Percentiles rank a stretch among this genome's conserved stretches.
Conservation (phyloP, 1,139 yeast species). For the Pichia sp. region DNA sequence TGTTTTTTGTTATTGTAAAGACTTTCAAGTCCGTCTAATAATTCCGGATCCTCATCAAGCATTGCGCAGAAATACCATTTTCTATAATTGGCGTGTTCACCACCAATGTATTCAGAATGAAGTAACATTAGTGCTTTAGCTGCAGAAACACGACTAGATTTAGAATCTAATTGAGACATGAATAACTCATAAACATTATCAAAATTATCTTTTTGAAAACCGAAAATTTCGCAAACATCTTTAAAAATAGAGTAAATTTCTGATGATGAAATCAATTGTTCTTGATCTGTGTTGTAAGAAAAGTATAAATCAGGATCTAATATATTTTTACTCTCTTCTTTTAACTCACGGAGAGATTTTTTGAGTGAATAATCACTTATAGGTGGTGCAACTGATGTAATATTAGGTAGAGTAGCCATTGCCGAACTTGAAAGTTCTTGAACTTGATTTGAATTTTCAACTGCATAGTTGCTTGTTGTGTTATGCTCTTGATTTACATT, state of each 20-base stretch:
- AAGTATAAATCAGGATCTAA: constrained; percentile 73
- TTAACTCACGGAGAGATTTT: constrained; percentile 3
- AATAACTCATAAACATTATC: constrained; percentile 63
- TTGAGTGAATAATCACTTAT: not conserved
- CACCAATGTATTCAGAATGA: constrained; percentile 73
- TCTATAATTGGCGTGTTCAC: constrained; percentile 57
- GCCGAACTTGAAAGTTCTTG: too few relatives aligned
- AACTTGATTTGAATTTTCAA: too few relatives aligned
- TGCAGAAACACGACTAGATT: constrained; percentile 61
- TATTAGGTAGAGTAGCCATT: too few relatives aligned
- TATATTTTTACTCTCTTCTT: constrained; percentile 9
- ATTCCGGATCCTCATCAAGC: too few relatives aligned
- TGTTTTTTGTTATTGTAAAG: constrained; percentile 36
- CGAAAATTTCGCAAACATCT: constrained; percentile 50
- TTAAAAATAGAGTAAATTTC: constrained; percentile 60
- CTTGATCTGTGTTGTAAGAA: constrained; percentile 92
- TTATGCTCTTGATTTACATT: too few relatives aligned
- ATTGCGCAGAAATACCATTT: constrained; percentile 83
- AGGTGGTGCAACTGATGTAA: not conserved
- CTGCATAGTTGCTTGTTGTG: too few relatives aligned
- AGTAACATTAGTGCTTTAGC: constrained; percentile 48
- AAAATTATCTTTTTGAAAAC: constrained; percentile 59
- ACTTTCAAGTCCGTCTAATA: constrained; percentile 63
- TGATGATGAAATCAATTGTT: constrained; percentile 76
- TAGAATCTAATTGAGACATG: constrained; percentile 56